Evolutionary conservation across 352 stramenopile genomes (phyloP).

Genomic region (Pythium pectinolyticum): DNA sequence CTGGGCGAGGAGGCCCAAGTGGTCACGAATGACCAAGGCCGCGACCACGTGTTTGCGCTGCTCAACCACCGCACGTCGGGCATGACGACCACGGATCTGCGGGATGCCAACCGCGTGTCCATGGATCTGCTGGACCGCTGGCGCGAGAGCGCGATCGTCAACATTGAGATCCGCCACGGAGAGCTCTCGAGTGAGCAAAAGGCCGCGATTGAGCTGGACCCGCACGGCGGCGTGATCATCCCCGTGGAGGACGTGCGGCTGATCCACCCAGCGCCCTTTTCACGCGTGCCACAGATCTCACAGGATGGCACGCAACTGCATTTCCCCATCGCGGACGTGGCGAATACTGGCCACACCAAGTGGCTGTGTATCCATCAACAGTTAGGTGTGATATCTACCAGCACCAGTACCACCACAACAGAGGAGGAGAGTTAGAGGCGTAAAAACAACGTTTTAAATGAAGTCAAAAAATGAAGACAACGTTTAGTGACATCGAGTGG

Average conservation of each 20-base stretch:
- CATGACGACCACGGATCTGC: slow-evolving; percentile 27
- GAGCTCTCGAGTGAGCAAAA: slow-evolving; percentile 28
- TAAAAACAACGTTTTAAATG: too few relatives aligned
- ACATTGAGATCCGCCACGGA: slow-evolving; percentile 72
- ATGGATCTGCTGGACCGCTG: slow-evolving; percentile 76
- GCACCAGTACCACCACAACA: too few relatives aligned
- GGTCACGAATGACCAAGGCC: slow-evolving; percentile 97
- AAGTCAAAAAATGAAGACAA: too few relatives aligned
- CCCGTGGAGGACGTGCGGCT: slow-evolving; percentile 57
- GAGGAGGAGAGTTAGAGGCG: too few relatives aligned
- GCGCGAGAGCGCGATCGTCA: slow-evolving; percentile 67
- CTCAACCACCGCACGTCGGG: slow-evolving; percentile 37
- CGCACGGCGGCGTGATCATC: slow-evolving; percentile 27
- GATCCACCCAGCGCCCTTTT: slow-evolving; percentile 66
- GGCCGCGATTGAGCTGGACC: neutral
- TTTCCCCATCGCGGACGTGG: slow-evolving; percentile 42
- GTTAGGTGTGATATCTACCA: too few relatives aligned
- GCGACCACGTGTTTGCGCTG: slow-evolving; percentile 91
- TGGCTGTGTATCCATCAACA: slow-evolving; percentile 28
- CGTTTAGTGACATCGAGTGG: too few relatives aligned
- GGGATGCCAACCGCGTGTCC: slow-evolving; percentile 38
- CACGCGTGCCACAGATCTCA: slow-evolving; percentile 61
- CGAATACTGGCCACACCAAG: neutral
- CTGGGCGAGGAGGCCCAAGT: slow-evolving; percentile 67
- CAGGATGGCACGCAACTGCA: slow-evolving; percentile 42